Conservation (phyloP, 306 rosid species). For the Medicago arabica region DNA sequence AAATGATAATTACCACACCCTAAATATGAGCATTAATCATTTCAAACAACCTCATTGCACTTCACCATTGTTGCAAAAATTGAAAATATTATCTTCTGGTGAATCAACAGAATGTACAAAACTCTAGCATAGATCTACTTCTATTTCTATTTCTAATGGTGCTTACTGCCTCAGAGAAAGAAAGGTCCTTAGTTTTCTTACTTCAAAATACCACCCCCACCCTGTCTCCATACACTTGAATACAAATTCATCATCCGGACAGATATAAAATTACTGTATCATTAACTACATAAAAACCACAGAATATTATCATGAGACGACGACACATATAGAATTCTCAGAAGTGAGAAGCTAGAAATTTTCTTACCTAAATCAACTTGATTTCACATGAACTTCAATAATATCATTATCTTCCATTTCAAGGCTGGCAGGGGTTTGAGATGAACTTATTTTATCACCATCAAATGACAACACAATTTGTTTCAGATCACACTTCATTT, state of each 20-base stretch:
- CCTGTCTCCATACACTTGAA: neutral
- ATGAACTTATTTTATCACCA: constrained; percentile 74
- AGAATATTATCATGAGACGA: constrained; percentile 29
- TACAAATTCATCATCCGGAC: neutral
- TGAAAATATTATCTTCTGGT: constrained; percentile 11
- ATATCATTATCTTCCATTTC: constrained; percentile 92
- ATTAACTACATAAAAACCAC: neutral
- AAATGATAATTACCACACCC: constrained; percentile 19
- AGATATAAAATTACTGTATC: neutral
- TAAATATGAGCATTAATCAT: neutral
- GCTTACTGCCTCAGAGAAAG: constrained; percentile 18
- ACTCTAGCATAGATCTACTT: constrained; percentile 13
- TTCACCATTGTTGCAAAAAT: constrained; percentile 21
- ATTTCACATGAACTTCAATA: constrained; percentile 74
- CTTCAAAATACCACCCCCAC: neutral
- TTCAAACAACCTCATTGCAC: constrained; percentile 7
- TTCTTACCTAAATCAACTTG: constrained; percentile 59
- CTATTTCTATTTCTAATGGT: constrained; percentile 5
- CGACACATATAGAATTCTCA: neutral
- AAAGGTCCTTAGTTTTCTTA: neutral
- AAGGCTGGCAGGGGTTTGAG: constrained; percentile 70
- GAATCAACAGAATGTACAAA: constrained; percentile 11
- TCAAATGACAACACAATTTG: constrained; percentile 75
- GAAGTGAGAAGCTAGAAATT: constrained; percentile 21
- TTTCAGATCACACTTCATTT: constrained; percentile 58